These are phyloP conservation scores for Rhynchospora breviuscula DNA, from an alignment of 176 grass and related monocot genomes.

Conservation along the genomic window DNA sequence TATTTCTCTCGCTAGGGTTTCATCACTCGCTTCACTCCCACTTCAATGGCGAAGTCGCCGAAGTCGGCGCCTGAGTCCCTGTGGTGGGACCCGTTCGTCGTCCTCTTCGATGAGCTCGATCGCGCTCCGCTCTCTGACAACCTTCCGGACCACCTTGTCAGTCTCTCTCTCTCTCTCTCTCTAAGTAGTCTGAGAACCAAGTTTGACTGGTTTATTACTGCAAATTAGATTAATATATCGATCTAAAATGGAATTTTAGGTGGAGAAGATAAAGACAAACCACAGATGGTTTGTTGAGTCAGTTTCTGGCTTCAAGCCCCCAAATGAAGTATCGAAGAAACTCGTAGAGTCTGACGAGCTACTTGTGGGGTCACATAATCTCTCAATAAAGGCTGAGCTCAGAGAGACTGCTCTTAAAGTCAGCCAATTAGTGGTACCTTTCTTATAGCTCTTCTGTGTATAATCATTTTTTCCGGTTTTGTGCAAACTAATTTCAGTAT, in stretches of 20 bases:
- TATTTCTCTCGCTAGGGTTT: slow-evolving; percentile 36
- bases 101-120: slow-evolving; percentile 79
- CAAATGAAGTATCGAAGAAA: slow-evolving; percentile 47
- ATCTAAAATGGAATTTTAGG: slow-evolving; percentile 31
- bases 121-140: slow-evolving; percentile 32
- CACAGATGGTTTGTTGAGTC: slow-evolving; percentile 62
- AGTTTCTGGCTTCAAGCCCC: slow-evolving; percentile 49
- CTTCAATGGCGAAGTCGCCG: slow-evolving; percentile 54
- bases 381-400: slow-evolving; percentile 45
- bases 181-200: neutral
- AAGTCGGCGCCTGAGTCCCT: slow-evolving; percentile 45
- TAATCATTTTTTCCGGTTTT: neutral
- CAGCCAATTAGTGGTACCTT: slow-evolving; percentile 64
- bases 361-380: slow-evolving; percentile 33
- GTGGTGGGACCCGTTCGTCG: slow-evolving; percentile 84
- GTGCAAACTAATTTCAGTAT: neutral
- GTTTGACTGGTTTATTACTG: neutral
- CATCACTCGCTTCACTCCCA: neutral
- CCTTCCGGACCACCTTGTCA: slow-evolving; percentile 52
- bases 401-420: slow-evolving; percentile 54
- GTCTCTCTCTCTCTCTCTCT: neutral
- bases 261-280: slow-evolving; percentile 51
- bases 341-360: slow-evolving; percentile 50
- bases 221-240: neutral
- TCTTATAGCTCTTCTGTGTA: slow-evolving; percentile 8